A percentile compares a stretch with the other conserved stretches of the same genome.
phyloP scores from a whole-genome alignment of 164 flowering plant genomes.

The Magnolia officinalis region DNA sequence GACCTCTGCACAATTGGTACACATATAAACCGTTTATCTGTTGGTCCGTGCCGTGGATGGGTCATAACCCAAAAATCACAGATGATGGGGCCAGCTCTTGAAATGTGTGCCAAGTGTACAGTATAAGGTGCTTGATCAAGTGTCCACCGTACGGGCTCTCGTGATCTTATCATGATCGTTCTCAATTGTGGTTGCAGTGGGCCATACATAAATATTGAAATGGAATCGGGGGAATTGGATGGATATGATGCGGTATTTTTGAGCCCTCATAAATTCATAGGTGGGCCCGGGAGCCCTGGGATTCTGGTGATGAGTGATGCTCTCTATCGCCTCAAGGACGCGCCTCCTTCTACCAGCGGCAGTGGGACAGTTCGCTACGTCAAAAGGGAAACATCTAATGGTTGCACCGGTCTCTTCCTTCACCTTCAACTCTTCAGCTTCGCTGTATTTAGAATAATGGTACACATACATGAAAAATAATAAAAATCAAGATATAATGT shows the following conservation, averaged over 20 bases:
- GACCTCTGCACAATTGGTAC: too few relatives aligned
- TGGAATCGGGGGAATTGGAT: conserved; percentile 12
- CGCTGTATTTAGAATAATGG: not conserved
- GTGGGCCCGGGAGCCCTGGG: conserved; percentile 19
- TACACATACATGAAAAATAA: too few relatives aligned
- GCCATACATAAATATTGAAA: conserved; percentile 19
- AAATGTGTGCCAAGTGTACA: too few relatives aligned
- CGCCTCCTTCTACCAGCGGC: conserved; percentile 19
- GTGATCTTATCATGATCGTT: not conserved
- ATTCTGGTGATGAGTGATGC: conserved; percentile 17
- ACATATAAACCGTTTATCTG: too few relatives aligned
- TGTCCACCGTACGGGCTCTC: too few relatives aligned
- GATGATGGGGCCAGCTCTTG: too few relatives aligned
- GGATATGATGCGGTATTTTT: conserved; percentile 16
- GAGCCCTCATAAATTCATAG: conserved; percentile 23
- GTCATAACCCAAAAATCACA: too few relatives aligned
- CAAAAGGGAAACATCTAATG: conserved; percentile 83
- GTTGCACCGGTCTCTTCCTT: conserved; percentile 97
- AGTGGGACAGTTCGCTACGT: conserved; percentile 16
- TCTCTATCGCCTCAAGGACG: conserved; percentile 15
- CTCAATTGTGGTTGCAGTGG: conserved; percentile 9
- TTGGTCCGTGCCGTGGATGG: too few relatives aligned
- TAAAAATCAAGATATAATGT: not conserved
- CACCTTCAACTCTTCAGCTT: conserved; percentile 27
- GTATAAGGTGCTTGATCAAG: too few relatives aligned